Evolutionary conservation across 140 eudicot genomes (phyloP).

Genomic region (Anethum foeniculum): DNA sequence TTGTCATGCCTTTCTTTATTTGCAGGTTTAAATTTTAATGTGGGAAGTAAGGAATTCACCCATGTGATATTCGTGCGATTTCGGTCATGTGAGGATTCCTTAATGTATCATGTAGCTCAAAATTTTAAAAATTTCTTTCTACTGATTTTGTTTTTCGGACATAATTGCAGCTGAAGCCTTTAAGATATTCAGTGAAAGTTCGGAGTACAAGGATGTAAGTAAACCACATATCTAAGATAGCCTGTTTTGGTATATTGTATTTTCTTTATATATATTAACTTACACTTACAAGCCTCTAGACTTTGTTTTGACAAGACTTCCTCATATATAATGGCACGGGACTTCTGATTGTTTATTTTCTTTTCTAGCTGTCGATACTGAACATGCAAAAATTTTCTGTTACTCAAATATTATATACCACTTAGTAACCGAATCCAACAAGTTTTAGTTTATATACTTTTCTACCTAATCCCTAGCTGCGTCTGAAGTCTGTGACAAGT

Average conservation of each 20-base stretch:
- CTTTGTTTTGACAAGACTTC: slow-evolving; percentile 1
- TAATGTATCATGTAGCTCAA: neutral
- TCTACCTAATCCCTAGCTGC: neutral
- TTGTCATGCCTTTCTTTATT: slow-evolving; percentile 1
- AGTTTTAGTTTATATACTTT: neutral
- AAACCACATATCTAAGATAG: slow-evolving; percentile 1
- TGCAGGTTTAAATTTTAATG: slow-evolving; percentile 57
- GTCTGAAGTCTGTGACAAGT: neutral
- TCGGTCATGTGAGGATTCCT: slow-evolving; percentile 68
- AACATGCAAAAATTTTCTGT: neutral
- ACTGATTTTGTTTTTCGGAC: slow-evolving; percentile 19
- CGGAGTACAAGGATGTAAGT: slow-evolving; percentile 67
- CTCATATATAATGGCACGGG: neutral
- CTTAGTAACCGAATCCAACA: neutral
- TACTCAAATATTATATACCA: neutral
- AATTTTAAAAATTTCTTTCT: slow-evolving; percentile 2
- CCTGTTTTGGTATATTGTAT: slow-evolving; percentile 2
- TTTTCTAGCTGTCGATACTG: neutral
- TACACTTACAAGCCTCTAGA: neutral
- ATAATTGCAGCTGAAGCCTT: slow-evolving; percentile 63
- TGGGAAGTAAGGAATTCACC: slow-evolving; percentile 47
- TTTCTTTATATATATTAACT: neutral
- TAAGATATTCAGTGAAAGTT: slow-evolving; percentile 60
- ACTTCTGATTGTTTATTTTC: neutral
- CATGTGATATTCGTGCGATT: slow-evolving; percentile 72